Evolutionary conservation across 75 land plant genomes (phyloP), one percentile per base, ranked within the genome.

Genomic region (Adiantum capillusveneris): DNA sequence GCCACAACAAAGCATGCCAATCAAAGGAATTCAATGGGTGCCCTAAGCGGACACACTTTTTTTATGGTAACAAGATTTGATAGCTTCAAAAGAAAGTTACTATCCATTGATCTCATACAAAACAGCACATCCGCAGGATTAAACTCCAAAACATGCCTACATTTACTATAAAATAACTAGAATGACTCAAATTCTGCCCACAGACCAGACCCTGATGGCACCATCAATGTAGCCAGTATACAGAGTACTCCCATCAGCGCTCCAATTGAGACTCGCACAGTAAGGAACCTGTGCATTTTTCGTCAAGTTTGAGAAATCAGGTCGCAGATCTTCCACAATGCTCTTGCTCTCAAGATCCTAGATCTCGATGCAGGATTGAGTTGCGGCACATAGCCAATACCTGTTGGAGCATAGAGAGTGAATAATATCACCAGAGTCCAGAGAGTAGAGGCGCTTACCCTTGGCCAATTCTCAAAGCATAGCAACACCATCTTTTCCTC

Each of bases 261-360:
- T 79, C 79, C 81, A 79, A 49, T 55, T 61, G 65, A 79, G 50
- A 29, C 71, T 65, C 19, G 73, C 75, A 55, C 78, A 79, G 65
- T 69, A 74, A 16, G 71, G 71, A 52, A 68, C 28, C 57, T 45
- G 72, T 28, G 57, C 41, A 39, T 56, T 19, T 72, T 80, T 75
- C 37, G 63, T 64, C 18, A 64, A 5, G 69, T 58, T 3, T 16
- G 54, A 48, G 66, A 56, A 63, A 21, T 89, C 90, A n/a, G 83
- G 75, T 69, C 67, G 76, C 25, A 82, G 59, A 42, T 89, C 95
- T 51, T 77, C 78, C 17, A 89, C 90, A 65, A 85, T 63, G 65
- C 68, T 71, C 80, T 88, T 89, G 77, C 90, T 85, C 78, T 89
- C 95, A 59, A 89, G 60, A 65, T 89, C 95, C 95, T 90, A 88